Conservation (phyloP, 345 rosid genomes). For the Citrus inodora region DNA sequence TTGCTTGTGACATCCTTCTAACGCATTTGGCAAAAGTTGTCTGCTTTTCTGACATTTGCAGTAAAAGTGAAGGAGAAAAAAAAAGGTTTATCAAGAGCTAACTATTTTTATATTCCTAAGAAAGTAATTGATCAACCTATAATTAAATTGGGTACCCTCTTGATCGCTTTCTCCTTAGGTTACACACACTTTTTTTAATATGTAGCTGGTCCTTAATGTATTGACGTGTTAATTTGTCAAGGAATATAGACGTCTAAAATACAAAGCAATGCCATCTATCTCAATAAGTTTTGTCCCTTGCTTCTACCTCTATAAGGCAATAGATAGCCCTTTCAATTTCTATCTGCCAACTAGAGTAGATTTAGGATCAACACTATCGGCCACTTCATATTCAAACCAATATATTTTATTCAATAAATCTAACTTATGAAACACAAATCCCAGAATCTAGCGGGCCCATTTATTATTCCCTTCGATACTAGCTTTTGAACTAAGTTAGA, state of each 20-base stretch:
- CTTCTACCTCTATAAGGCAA: neutral
- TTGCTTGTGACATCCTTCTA: neutral
- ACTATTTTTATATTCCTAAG: neutral
- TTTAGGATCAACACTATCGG: neutral
- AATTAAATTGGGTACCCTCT: neutral
- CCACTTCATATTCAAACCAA: neutral
- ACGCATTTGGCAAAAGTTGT: neutral
- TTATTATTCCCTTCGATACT: neutral
- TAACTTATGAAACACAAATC: neutral
- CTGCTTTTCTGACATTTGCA: neutral
- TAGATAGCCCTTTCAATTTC: neutral
- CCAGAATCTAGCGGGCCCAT: neutral
- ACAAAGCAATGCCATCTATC: neutral
- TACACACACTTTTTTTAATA: neutral
- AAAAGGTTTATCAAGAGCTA: no score
- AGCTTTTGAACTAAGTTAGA: neutral
- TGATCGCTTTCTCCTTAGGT: neutral
- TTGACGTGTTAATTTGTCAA: neutral
- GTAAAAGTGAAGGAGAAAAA: neutral
- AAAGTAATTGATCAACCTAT: neutral
- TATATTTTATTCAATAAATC: neutral
- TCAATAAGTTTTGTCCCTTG: neutral
- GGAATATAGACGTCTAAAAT: neutral
- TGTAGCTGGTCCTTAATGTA: neutral
- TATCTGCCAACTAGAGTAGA: neutral